These are phyloP conservation scores for Fragosphaeria purpurea DNA, from an alignment of 2,329 filamentous ascomycete genomes.

Conservation along the genomic window DNA sequence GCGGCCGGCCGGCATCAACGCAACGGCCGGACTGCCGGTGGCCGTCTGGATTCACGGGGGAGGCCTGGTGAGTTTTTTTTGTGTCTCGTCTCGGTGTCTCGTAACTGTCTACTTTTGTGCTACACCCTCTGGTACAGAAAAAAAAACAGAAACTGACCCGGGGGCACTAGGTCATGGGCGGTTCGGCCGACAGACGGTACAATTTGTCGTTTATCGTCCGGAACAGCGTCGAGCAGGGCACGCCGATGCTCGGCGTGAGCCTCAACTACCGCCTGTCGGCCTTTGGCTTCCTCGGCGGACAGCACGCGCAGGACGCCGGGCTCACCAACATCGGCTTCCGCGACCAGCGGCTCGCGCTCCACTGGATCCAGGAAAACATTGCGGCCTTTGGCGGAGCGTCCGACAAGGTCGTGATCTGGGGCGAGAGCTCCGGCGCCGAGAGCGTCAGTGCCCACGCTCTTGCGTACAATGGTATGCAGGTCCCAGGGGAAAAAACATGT, in stretches of 20 bases:
- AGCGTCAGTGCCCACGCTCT: conserved; percentile 40
- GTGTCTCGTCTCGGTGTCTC: background rate
- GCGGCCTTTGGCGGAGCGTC: conserved; percentile 37
- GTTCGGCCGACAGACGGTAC: conserved; percentile 38
- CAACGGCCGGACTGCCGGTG: conserved; percentile 32
- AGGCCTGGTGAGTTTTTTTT: conserved; percentile 10
- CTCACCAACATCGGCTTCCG: conserved; percentile 40
- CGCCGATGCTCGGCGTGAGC: conserved; percentile 35
- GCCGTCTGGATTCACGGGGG: conserved; percentile 48
- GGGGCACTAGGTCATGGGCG: conserved; percentile 21
- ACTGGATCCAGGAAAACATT: conserved; percentile 43
- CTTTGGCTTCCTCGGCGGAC: conserved; percentile 42
- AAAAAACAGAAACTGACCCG: no score
- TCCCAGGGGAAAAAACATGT: no score
- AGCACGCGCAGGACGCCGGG: conserved; percentile 31
- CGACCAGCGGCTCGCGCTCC: conserved; percentile 38
- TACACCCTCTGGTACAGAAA: no score
- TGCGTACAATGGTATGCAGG: conserved; percentile 34
- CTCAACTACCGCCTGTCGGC: conserved; percentile 38
- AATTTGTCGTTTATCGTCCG: conserved; percentile 50
- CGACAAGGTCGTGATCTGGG: conserved; percentile 39
- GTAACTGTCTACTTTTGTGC: no score
- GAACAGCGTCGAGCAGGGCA: conserved; percentile 30
- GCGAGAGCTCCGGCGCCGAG: conserved; percentile 42
- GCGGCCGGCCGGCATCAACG: conserved; percentile 36